Conservation (phyloP, 2,329 filamentous ascomycete genomes). For the Mollisiaceae sp. region DNA sequence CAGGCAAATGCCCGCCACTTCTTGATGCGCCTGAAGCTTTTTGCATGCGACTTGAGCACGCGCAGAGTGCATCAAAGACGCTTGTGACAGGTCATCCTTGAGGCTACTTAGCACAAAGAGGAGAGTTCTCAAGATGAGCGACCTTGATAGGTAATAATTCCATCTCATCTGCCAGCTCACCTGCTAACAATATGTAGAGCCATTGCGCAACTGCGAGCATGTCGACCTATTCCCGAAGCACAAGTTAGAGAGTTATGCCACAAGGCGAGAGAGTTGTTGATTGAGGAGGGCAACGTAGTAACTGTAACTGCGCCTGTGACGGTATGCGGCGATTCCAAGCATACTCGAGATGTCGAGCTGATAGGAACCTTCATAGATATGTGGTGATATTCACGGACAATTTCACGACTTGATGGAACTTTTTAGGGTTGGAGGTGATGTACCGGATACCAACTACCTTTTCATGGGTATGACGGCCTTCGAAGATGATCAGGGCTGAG, state of each 20-base stretch:
- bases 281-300: conserved; percentile 97
- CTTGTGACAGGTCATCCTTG: background rate
- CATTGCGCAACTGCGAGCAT: conserved; percentile 93
- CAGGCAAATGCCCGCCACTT: conserved; percentile 2
- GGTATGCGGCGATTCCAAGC: conserved; percentile 51
- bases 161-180: conserved; percentile 5
- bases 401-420: conserved; percentile 98
- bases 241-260: conserved; percentile 97
- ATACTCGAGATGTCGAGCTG: conserved; percentile 18
- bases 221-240: conserved; percentile 91
- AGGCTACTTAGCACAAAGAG: background rate
- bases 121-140: conserved; percentile 69
- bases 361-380: conserved; percentile 65
- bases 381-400: conserved; percentile 95
- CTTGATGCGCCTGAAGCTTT: background rate
- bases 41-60: background rate
- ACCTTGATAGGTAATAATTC: conserved; percentile 79
- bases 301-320: conserved; percentile 94
- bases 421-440: conserved; percentile 90
- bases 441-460: conserved; percentile 93
- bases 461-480: conserved; percentile 77
- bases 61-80: background rate
- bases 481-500: background rate
- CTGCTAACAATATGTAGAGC: conserved; percentile 62
- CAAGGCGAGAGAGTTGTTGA: conserved; percentile 93